Conservation (phyloP, 352 stramenopile species). For the Phytophthora pinifolia region DNA sequence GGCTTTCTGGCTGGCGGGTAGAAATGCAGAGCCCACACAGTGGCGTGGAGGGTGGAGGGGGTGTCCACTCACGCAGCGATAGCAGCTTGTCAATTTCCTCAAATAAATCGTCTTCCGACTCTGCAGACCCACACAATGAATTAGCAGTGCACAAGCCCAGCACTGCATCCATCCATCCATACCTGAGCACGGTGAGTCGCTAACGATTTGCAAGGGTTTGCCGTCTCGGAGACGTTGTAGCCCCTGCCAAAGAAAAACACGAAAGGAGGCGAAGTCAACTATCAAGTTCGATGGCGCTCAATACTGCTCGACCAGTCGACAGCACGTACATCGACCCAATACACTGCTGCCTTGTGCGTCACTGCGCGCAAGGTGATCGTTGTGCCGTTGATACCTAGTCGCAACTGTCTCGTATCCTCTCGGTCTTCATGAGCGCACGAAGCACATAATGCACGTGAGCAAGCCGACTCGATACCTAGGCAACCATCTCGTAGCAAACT, state of each 20-base stretch:
- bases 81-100: conserved; percentile 69
- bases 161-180: neutral
- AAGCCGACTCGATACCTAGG: neutral
- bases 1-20: conserved; percentile 20
- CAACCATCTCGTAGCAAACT: neutral
- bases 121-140: conserved; percentile 22
- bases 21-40: conserved; percentile 42
- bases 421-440: conserved; percentile 9
- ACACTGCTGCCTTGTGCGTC: conserved; percentile 59
- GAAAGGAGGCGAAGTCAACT: conserved; percentile 1
- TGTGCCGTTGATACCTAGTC: conserved; percentile 65
- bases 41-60: conserved; percentile 29
- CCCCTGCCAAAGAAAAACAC: conserved; percentile 28
- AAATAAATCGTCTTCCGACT: conserved; percentile 78
- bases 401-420: conserved; percentile 45
- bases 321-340: conserved; percentile 66
- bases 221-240: conserved; percentile 52
- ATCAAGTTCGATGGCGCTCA: neutral
- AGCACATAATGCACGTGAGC: neutral
- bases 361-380: conserved; percentile 69
- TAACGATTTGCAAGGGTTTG: conserved; percentile 40
- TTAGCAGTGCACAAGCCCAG: neutral
- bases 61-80: conserved; percentile 53
- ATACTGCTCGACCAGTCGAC: neutral
- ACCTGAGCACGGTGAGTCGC: conserved; percentile 54